Evolutionary conservation across 2,329 filamentous ascomycete species (phyloP).

Genomic region (Helminthosporium solani): DNA sequence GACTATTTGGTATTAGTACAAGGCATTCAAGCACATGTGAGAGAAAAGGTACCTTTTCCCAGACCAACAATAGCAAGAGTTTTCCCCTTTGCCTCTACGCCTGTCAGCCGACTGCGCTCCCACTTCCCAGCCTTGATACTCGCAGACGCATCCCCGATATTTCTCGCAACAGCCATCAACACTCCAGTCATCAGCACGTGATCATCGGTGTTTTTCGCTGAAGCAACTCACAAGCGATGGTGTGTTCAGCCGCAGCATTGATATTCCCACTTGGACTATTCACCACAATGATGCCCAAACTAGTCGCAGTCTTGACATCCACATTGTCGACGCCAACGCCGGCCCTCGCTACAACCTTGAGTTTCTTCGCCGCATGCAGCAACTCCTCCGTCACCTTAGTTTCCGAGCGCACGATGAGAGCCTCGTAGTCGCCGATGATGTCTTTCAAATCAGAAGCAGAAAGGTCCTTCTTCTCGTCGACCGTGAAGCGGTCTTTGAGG

Average conservation of each 20-base stretch:
- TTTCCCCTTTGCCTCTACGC: conserved; percentile 76
- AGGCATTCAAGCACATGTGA: neutral
- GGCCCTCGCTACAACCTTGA: conserved; percentile 77
- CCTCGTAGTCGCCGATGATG: conserved; percentile 72
- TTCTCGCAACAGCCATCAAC: conserved; percentile 71
- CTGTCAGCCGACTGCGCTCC: conserved; percentile 73
- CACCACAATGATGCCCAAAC: conserved; percentile 73
- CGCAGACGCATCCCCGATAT: conserved; percentile 69
- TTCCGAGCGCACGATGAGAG: conserved; percentile 76
- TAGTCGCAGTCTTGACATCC: conserved; percentile 70
- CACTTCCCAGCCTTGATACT: conserved; percentile 70
- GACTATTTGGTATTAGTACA: conserved; percentile 48
- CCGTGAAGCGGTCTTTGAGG: conserved; percentile 65
- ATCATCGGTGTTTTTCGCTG: neutral
- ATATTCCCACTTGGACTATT: conserved; percentile 81
- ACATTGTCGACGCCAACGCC: conserved; percentile 83
- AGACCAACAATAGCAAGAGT: conserved; percentile 74
- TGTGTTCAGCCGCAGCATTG: conserved; percentile 76
- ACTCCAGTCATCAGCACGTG: conserved; percentile 40
- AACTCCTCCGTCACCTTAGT: conserved; percentile 74
- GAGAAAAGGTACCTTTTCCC: conserved; percentile 62
- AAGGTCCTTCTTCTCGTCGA: conserved; percentile 66
- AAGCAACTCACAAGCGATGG: conserved; percentile 54
- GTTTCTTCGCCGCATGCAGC: conserved; percentile 63
- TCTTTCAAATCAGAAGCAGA: conserved; percentile 62